A percentile compares a stretch with the other conserved stretches of the same genome.
Conservation (phyloP, 78 protist genomes). For the Dictyostelium capitatum region DNA sequence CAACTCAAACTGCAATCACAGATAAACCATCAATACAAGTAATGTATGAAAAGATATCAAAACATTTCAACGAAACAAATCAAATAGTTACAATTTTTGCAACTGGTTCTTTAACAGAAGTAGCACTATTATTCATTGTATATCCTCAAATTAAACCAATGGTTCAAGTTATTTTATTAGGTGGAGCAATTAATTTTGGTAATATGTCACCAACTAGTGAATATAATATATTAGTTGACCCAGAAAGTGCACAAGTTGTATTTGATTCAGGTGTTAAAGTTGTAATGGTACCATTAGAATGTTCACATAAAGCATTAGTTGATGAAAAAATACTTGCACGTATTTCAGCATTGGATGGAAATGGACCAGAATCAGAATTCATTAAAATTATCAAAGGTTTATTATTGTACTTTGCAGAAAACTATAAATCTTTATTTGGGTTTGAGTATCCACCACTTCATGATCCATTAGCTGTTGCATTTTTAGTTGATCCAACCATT, state of each 20-base stretch:
- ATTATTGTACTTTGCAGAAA: conserved; percentile 83
- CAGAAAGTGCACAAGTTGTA: conserved; percentile 92
- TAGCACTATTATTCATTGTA: conserved; percentile 82
- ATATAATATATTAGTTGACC: conserved; percentile 83
- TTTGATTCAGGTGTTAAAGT: conserved; percentile 85
- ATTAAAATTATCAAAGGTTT: conserved; percentile 60
- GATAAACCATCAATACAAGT: conserved; percentile 51
- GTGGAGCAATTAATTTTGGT: conserved; percentile 89
- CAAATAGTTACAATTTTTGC: conserved; percentile 78
- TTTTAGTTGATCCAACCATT: conserved; percentile 84
- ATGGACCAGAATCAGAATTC: conserved; percentile 1
- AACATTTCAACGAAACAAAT: not conserved
- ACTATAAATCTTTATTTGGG: conserved; percentile 79
- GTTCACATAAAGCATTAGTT: conserved; percentile 81
- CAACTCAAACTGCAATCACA: not conserved
- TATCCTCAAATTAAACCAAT: conserved; percentile 87
- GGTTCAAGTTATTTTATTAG: conserved; percentile 85
- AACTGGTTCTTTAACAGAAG: conserved; percentile 92
- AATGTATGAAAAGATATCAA: conserved; percentile 41
- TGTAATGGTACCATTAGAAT: conserved; percentile 93
- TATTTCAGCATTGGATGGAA: conserved; percentile 32
- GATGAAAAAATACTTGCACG: conserved; percentile 54
- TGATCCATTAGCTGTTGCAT: conserved; percentile 93
- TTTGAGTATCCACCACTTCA: conserved; percentile 90
- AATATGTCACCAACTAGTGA: conserved; percentile 92